Conservation (phyloP, 495 filamentous ascomycete species). For the Entonaema liquescens region DNA sequence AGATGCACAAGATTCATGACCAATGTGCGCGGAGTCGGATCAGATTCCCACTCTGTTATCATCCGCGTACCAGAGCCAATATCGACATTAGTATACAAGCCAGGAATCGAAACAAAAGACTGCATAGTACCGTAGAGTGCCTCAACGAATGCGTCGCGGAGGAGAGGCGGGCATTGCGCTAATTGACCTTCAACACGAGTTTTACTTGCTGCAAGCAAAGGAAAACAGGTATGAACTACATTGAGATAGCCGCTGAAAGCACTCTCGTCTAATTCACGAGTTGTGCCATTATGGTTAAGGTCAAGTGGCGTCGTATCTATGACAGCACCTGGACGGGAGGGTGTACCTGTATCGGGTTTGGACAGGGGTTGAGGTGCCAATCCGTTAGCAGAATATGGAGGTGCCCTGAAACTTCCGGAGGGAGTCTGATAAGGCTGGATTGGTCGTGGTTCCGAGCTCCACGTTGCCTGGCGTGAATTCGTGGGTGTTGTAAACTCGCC, state of each 20-base stretch:
- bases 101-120: conserved; percentile 59
- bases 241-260: conserved; percentile 71
- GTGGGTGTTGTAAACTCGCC: conserved; percentile 49
- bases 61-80: conserved; percentile 59
- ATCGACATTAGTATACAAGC: conserved; percentile 49
- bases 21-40: conserved; percentile 53
- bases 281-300: conserved; percentile 39
- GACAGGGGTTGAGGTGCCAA: conserved; percentile 49
- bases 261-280: conserved; percentile 54
- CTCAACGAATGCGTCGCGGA: conserved; percentile 76
- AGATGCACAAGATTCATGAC: conserved; percentile 67
- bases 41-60: conserved; percentile 62
- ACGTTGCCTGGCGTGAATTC: conserved; percentile 44
- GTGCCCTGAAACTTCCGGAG: conserved; percentile 31
- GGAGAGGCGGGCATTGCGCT: conserved; percentile 63
- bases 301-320: conserved; percentile 46
- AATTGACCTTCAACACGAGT: conserved; percentile 68
- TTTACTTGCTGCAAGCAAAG: conserved; percentile 74
- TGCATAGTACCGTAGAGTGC: conserved; percentile 70
- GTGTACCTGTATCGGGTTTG: conserved; percentile 39
- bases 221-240: conserved; percentile 76
- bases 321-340: conserved; percentile 44
- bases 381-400: conserved; percentile 55
- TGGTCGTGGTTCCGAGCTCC: conserved; percentile 51
- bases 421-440: conserved; percentile 52